Evolutionary conservation across 768 basidiomycete genomes (phyloP).

Genomic region (Stropharia rugosoannulata): DNA sequence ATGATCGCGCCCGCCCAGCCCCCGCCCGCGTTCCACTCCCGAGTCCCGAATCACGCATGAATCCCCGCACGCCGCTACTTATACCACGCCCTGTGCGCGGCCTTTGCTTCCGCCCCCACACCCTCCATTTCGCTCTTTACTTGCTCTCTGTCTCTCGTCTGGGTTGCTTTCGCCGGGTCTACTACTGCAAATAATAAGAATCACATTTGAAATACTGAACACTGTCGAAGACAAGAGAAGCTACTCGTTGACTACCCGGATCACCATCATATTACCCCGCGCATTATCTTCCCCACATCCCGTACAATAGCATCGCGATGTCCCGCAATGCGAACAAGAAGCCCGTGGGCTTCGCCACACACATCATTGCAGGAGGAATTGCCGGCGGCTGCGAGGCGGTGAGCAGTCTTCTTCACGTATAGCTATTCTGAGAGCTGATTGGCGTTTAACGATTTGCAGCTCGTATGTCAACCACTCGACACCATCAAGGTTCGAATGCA

Average conservation of each 20-base stretch:
- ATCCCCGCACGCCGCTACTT: neutral
- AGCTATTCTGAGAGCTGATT: neutral
- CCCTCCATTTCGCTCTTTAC: too few species aligned
- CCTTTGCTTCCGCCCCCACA: too few species aligned
- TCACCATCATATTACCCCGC: too few species aligned
- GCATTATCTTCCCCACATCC: too few species aligned
- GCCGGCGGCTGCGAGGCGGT: slow-evolving; percentile 95
- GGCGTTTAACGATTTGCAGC: slow-evolving; percentile 32
- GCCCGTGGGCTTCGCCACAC: slow-evolving; percentile 81
- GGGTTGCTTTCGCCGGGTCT: too few species aligned
- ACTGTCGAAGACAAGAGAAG: too few species aligned
- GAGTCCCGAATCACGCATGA: neutral
- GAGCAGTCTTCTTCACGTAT: slow-evolving; percentile 22
- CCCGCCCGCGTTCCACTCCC: neutral
- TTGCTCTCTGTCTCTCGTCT: too few species aligned
- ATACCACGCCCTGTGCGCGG: neutral
- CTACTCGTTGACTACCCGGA: too few species aligned
- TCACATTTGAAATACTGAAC: too few species aligned
- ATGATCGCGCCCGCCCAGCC: neutral
- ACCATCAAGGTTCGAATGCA: slow-evolving; percentile 99
- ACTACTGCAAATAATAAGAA: too few species aligned
- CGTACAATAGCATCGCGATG: slow-evolving; percentile 30
- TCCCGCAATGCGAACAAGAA: slow-evolving; percentile 63
- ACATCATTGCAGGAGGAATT: slow-evolving; percentile 92
- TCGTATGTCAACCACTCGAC: slow-evolving; percentile 90